A percentile compares a stretch with the other conserved stretches of the same genome.
Conservation (phyloP, 495 filamentous ascomycete genomes). For the Aspergillus taichungensis region DNA sequence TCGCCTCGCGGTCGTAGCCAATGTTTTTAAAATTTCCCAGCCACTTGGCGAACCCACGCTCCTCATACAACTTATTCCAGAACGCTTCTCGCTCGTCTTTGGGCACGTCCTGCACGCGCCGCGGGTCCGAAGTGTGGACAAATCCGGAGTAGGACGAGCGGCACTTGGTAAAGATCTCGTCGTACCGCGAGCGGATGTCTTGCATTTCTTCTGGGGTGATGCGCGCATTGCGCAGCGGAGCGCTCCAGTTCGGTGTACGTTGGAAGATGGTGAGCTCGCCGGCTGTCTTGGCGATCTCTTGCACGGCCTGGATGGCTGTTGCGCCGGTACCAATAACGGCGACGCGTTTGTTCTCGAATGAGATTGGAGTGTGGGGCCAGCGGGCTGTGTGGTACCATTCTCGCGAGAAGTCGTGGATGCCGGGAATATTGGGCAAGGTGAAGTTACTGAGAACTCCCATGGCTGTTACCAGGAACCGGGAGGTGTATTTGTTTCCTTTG, state of each 20-base stretch:
- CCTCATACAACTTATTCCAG: conserved; percentile 29
- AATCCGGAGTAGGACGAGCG: conserved; percentile 13
- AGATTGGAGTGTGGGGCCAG: conserved; percentile 30
- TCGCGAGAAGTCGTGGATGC: conserved; percentile 12
- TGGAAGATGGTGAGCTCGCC: conserved; percentile 41
- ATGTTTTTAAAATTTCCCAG: conserved; percentile 21
- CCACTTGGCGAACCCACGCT: conserved; percentile 26
- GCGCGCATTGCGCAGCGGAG: conserved; percentile 38
- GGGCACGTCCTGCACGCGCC: conserved; percentile 34
- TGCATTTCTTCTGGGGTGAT: conserved; percentile 38
- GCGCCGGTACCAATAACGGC: conserved; percentile 52
- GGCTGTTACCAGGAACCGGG: conserved; percentile 12
- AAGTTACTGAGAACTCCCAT: conserved; percentile 12
- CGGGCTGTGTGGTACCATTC: conserved; percentile 32
- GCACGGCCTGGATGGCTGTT: conserved; percentile 49
- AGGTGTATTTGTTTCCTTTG: conserved; percentile 5
- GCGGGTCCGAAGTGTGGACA: conserved; percentile 23
- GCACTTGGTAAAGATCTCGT: conserved; percentile 29
- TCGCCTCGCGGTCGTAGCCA: conserved; percentile 14
- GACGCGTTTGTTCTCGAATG: conserved; percentile 39
- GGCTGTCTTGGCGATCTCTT: conserved; percentile 32
- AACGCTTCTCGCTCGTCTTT: conserved; percentile 31
- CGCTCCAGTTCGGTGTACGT: conserved; percentile 42
- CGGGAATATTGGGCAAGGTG: conserved; percentile 22
- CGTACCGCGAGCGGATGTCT: conserved; percentile 30